Evolutionary conservation across 2,329 filamentous ascomycete genomes (phyloP).

Genomic region (Chlorencoelia australis): DNA sequence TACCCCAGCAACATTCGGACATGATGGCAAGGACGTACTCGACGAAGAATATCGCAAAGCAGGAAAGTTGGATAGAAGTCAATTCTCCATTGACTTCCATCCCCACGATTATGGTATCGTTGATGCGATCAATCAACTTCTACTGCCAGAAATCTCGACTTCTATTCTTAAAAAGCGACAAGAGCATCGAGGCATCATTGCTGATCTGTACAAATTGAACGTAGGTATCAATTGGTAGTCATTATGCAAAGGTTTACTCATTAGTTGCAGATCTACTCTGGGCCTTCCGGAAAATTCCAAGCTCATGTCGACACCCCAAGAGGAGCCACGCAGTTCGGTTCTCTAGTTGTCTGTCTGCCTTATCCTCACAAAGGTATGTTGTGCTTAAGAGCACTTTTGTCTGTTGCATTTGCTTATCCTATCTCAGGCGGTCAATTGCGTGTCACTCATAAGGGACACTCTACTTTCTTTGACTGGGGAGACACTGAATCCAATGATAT

Average conservation of each 20-base stretch:
- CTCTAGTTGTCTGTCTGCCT: conserved; percentile 41
- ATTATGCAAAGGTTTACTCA: no score
- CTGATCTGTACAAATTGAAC: neutral
- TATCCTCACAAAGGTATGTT: conserved; percentile 15
- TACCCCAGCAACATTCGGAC: conserved; percentile 34
- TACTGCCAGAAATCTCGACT: neutral
- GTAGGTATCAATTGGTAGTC: no score
- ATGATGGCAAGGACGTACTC: conserved; percentile 34
- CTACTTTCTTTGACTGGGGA: conserved; percentile 33
- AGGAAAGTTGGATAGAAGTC: conserved; percentile 33
- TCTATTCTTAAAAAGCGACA: neutral
- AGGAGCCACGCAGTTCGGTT: conserved; percentile 38
- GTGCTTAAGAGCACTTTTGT: neutral
- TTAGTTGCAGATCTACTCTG: conserved; percentile 40
- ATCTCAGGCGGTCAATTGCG: conserved; percentile 19
- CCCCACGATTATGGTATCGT: conserved; percentile 31
- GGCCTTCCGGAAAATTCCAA: conserved; percentile 40
- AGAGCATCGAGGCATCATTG: neutral
- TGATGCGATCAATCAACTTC: conserved; percentile 1
- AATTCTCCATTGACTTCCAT: conserved; percentile 40
- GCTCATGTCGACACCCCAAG: conserved; percentile 45
- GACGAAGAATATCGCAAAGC: conserved; percentile 45
- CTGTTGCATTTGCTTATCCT: neutral
- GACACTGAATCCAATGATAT: conserved; percentile 15
- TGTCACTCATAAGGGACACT: conserved; percentile 4